These are phyloP conservation scores for Cyamopsis tetragonoloba DNA, from an alignment of 306 rosid genomes.

Conservation along the genomic window DNA sequence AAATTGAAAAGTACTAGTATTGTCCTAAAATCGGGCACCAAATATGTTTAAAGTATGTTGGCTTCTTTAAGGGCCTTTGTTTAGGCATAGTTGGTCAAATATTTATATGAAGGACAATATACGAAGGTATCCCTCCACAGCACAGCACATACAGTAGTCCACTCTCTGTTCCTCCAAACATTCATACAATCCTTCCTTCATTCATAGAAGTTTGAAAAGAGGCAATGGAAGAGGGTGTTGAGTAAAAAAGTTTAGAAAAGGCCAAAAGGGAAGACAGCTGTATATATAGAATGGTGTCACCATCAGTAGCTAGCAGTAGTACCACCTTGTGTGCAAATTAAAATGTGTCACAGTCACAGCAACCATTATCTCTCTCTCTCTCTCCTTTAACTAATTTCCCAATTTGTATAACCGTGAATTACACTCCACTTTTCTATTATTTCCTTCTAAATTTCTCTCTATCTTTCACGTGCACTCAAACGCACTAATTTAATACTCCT, in stretches of 20 bases:
- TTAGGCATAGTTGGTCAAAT: constrained; percentile 4
- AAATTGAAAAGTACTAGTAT: neutral
- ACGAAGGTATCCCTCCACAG: neutral
- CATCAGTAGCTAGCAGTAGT: constrained; percentile 15
- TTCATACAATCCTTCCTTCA: too few species aligned
- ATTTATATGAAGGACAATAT: neutral
- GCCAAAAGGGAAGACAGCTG: constrained; percentile 17
- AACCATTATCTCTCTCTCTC: neutral
- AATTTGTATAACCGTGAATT: neutral
- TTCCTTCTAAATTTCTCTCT: too few species aligned
- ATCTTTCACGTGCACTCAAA: neutral
- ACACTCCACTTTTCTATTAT: constrained; percentile 12
- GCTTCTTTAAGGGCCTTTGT: neutral
- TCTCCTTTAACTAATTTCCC: neutral
- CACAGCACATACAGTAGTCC: too few species aligned
- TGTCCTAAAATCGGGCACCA: constrained; percentile 22
- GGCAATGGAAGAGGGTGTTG: neutral
- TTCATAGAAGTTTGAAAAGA: too few species aligned
- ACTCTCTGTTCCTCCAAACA: too few species aligned
- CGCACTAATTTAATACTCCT: too few species aligned
- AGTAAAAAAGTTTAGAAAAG: neutral
- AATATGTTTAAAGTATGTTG: neutral
- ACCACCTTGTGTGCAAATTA: too few species aligned
- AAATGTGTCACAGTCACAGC: neutral
- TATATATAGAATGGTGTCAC: constrained; percentile 23